Percentiles rank a stretch among this genome's conserved stretches.
Evolutionary conservation across 2,329 filamentous ascomycete genomes (phyloP).

Genomic region (Pseudocercospora crystallina): DNA sequence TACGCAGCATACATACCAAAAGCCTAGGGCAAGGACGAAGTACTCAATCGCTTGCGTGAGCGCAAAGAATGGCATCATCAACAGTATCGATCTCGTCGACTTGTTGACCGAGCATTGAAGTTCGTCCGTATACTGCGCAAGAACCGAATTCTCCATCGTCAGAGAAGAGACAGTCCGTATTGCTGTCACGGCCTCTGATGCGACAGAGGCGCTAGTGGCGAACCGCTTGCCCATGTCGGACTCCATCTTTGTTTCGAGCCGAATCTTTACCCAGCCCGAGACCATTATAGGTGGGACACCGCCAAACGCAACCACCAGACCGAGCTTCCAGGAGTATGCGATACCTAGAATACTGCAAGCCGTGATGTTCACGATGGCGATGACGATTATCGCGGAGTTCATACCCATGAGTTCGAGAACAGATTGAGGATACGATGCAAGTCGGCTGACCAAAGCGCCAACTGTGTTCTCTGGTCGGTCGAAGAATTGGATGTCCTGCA

Average conservation of each 20-base stretch:
- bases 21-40: conserved; percentile 33
- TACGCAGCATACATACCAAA: conserved; percentile 30
- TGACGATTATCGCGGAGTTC: conserved; percentile 42
- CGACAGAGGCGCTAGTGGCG: conserved; percentile 28
- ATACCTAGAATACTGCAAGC: conserved; percentile 48
- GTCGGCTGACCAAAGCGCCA: conserved; percentile 42
- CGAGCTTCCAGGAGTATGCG: conserved; percentile 50
- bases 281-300: conserved; percentile 44
- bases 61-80: conserved; percentile 22
- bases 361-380: conserved; percentile 44
- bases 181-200: conserved; percentile 29
- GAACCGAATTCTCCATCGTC: conserved; percentile 28
- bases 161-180: conserved; percentile 32
- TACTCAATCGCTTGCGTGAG: conserved; percentile 35
- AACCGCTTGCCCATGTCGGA: conserved; percentile 23
- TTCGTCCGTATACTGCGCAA: conserved; percentile 27
- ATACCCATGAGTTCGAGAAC: conserved; percentile 57
- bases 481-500: conserved; percentile 84
- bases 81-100: neutral
- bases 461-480: conserved; percentile 56
- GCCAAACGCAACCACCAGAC: conserved; percentile 45
- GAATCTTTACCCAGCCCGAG: conserved; percentile 44
- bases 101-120: conserved; percentile 15
- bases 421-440: conserved; percentile 45
- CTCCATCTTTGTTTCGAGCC: conserved; percentile 35